Base-by-base conservation (phyloP, 2,329 filamentous ascomycete species). In the Hypoxylon sp. region DNA sequence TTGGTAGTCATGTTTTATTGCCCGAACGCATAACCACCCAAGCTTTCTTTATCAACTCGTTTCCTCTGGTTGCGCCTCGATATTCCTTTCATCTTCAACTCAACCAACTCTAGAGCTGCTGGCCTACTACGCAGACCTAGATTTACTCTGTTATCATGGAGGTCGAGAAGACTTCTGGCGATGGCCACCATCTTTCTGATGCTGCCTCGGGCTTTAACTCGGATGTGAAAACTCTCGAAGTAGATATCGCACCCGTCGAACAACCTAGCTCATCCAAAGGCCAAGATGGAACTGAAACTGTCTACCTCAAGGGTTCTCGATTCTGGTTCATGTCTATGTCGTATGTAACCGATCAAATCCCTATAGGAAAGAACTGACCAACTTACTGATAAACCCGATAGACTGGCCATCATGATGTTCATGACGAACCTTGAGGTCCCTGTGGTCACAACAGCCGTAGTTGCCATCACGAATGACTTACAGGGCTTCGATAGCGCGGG, bases 341-440 rank as follows among this genome's bases (percentile, higher is more conserved):
- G 29, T 55, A 48, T 50, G 19, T 59, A 35, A 39, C 67, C 2
- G 58, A 70, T 1, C 61, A 8, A 65, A 3, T 3, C 46, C 13
- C 11, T 29, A 10, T 17, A 50, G 46, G 24, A 27, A 27, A 29
- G 6, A 29, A 2, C 46, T n/a, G 46, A 31, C n/a, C 13, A n/a
- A n/a, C 46, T 50, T 6, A 50, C 46, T 15, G 24, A 2, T 17
- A 10, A n/a, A 27, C 10, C 24, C 24, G 24, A 29, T 50, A 73
- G 69, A 10, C 57, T 73, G 17, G 62, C 65, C 1, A 60, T 71
- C 2, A 68, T 74, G 39, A 69, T 73, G 64, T 74, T 74, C n/a
- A 4, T 74, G 2, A 62, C 63, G 1, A 72, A 68, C 32, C 31
- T 74, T 0, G 71, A 74, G 11, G 48, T 73, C 3, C 68, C 69